Conservation (phyloP, 805 yeast genomes). For the Priceomyces melissophilus region DNA sequence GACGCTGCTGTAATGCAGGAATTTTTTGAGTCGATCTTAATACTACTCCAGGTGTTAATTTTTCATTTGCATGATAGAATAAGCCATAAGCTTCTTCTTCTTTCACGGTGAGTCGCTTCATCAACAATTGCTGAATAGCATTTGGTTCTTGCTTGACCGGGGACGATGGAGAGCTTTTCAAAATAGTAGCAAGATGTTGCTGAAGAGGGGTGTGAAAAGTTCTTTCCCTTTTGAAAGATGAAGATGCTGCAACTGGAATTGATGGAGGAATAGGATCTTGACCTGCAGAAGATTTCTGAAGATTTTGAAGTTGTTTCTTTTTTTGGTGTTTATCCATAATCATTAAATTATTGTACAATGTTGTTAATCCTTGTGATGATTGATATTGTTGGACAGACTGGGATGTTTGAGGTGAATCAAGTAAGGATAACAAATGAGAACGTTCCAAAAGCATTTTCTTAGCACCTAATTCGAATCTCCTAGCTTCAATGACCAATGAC, state of each 20-base stretch:
- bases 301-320: slow-evolving; percentile 47
- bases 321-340: slow-evolving; percentile 59
- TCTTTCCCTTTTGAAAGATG: slow-evolving; percentile 42
- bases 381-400: slow-evolving; percentile 72
- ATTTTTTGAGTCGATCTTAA: slow-evolving; percentile 63
- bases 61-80: slow-evolving; percentile 65
- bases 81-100: slow-evolving; percentile 87
- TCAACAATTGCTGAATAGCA: slow-evolving; percentile 42
- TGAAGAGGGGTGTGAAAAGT: slow-evolving; percentile 45
- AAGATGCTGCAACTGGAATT: slow-evolving; percentile 54
- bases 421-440: slow-evolving; percentile 66
- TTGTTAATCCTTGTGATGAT: slow-evolving; percentile 86
- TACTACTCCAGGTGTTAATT: slow-evolving; percentile 74
- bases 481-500: slow-evolving; percentile 86
- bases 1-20: slow-evolving; percentile 50
- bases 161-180: slow-evolving; percentile 29
- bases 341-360: slow-evolving; percentile 76
- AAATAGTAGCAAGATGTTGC: slow-evolving; percentile 36
- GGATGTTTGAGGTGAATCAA: slow-evolving; percentile 83
- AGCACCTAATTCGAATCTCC: slow-evolving; percentile 88
- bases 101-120: slow-evolving; percentile 60
- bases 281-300: slow-evolving; percentile 12
- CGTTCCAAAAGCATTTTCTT: slow-evolving; percentile 84
- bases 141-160: slow-evolving; percentile 33
- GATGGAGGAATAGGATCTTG: slow-evolving; percentile 56